Conservation (phyloP, 139 green algal species). For the Pseudopediastrum boryanum region DNA sequence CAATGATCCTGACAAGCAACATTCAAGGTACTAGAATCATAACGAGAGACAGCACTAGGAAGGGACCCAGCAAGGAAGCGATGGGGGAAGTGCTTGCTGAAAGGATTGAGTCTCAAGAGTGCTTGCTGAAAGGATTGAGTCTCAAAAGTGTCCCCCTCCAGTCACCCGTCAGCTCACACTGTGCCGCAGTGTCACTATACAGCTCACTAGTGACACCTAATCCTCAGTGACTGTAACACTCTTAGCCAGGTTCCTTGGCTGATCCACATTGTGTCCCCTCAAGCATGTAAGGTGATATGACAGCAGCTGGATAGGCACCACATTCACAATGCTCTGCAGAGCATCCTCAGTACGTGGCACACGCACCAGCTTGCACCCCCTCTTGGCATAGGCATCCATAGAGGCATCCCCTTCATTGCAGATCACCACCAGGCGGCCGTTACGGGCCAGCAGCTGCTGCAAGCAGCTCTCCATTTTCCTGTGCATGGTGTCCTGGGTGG, state of each 20-base stretch:
- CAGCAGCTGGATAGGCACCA: slow-evolving; percentile 96
- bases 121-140: too few species aligned
- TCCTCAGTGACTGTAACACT: slow-evolving; percentile 88
- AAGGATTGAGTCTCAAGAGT: too few species aligned
- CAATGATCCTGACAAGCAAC: too few species aligned
- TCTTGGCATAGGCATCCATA: slow-evolving; percentile 24
- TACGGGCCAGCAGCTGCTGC: slow-evolving; percentile 86
- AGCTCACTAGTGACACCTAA: too few species aligned
- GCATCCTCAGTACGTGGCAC: slow-evolving; percentile 80
- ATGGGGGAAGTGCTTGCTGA: too few species aligned
- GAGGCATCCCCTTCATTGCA: slow-evolving; percentile 72
- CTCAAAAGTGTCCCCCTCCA: too few species aligned
- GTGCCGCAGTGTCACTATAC: too few species aligned
- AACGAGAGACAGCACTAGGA: too few species aligned
- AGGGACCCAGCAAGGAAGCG: too few species aligned
- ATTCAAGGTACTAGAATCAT: too few species aligned
- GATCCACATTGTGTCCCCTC: slow-evolving; percentile 94
- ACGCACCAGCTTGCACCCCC: slow-evolving; percentile 37
- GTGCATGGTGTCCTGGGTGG: slow-evolving; percentile 70
- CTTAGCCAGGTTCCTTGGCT: slow-evolving; percentile 98
- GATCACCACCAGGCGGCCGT: slow-evolving; percentile 82
- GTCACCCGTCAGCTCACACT: too few species aligned
- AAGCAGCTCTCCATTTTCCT: slow-evolving; percentile 93
- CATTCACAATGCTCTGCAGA: slow-evolving; percentile 96
- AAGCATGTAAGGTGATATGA: slow-evolving; percentile 94